Evolutionary conservation across 176 grass and related monocot genomes (phyloP), one percentile per base, ranked within the genome.

Genomic region (Thinopyrum elongatum): DNA sequence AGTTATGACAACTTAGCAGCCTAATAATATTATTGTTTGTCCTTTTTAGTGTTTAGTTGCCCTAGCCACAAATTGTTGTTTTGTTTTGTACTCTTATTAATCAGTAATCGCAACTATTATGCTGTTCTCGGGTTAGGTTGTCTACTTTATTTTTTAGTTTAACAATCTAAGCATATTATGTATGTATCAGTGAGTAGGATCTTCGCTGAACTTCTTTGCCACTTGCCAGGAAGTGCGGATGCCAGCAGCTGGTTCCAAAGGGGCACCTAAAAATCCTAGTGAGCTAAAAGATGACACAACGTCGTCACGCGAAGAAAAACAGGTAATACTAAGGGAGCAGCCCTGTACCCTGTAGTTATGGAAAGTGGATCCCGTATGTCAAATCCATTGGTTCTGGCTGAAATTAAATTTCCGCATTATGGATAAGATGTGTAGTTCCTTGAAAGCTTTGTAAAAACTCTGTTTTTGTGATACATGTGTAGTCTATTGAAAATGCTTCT

Each of bases 231-330:
- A 98, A 92, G 96, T 98, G 79, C 85, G 93, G 65, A 94, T 98
- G 79, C 96, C 91, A 3, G 96, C 96, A 29, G 93, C 96, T 82
- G 96, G 96, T 86, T 88, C 91, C 4, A 95, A 98, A 92, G 90
- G 89, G 53, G 82, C 84, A 36, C 93, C 88, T 22, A 98, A 94
- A 89, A 98, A 92, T 74, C 96, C 93, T 22, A 74, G 88, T 77
- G 88, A 95, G 87, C 80, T 98, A 57, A 98, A 98, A 94, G 91
- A 98, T 63, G 96, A 95, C 67, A 95, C 96, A 72, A 94, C 86
- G 73, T 82, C 91, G 2, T 92, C 96, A 80, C 88, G 96, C 8
- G 93, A 89, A 15, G 96, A 98, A 87, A 98, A 98, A 35, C 88
- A 94, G 92, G 96, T 95, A 90, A 74, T 58, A 16, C 35, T 80